Conservation (phyloP, 805 yeast genomes). For the Cyberlindnera mississippiensis region DNA sequence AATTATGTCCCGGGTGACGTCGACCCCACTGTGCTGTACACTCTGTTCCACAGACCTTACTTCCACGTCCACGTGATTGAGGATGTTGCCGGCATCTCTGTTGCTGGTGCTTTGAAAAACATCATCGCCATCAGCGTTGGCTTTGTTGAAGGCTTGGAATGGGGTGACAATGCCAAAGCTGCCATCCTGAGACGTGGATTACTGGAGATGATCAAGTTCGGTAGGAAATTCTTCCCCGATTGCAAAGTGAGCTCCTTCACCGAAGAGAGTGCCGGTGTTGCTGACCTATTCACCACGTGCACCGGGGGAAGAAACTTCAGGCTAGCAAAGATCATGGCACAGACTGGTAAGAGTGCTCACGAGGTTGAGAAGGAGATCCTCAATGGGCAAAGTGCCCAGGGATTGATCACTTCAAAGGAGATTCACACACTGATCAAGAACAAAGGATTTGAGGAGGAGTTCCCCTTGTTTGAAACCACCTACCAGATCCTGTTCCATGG, state of each 20-base stretch:
- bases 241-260: conserved; percentile 79
- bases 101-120: conserved; percentile 95
- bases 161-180: conserved; percentile 98
- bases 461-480: conserved; percentile 44
- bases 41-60: conserved; percentile 90
- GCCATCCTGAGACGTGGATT: conserved; percentile 94
- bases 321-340: conserved; percentile 80
- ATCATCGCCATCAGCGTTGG: conserved; percentile 94
- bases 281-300: conserved; percentile 94
- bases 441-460: conserved; percentile 36
- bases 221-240: conserved; percentile 69
- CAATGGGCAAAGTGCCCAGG: conserved; percentile 95
- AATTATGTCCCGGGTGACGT: conserved; percentile 71
- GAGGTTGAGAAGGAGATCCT: conserved; percentile 78
- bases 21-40: conserved; percentile 65
- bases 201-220: conserved; percentile 82
- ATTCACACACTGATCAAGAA: conserved; percentile 64
- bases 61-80: conserved; percentile 89
- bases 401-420: conserved; percentile 82
- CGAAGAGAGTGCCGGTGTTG: conserved; percentile 93
- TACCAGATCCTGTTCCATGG: conserved; percentile 60
- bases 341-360: conserved; percentile 64
- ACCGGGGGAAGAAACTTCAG: conserved; percentile 93
- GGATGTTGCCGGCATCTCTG: conserved; percentile 91
- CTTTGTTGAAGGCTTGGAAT: conserved; percentile 91